Percentiles rank a stretch among this genome's conserved stretches.
These are phyloP conservation scores for Cynara cardunculus DNA, from an alignment of 129 eudicot genomes.

Conservation along the genomic window DNA sequence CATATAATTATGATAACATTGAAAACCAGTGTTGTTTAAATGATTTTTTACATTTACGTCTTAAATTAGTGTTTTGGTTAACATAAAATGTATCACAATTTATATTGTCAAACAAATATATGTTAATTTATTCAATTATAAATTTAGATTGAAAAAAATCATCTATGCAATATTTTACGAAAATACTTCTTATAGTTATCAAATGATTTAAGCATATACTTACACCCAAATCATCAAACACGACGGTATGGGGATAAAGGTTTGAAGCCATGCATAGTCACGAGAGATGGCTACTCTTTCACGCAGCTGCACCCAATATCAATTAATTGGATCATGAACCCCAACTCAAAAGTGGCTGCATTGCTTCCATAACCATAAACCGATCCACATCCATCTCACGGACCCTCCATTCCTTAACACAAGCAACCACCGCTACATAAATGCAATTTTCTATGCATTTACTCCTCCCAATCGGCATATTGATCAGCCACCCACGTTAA, in stretches of 20 bases:
- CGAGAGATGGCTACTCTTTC: neutral
- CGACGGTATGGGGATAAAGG: neutral
- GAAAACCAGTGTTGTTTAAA: no score
- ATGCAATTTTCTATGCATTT: constrained; percentile 11
- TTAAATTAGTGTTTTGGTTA: no score
- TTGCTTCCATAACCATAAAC: constrained; percentile 10
- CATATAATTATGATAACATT: no score
- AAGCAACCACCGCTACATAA: constrained; percentile 8
- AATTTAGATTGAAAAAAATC: no score
- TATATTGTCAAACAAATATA: no score
- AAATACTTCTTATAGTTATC: no score
- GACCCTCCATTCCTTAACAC: neutral
- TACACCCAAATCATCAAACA: neutral
- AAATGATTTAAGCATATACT: neutral
- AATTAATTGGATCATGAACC: constrained; percentile 5
- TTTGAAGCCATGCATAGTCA: neutral
- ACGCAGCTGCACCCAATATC: neutral
- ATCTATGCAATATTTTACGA: no score
- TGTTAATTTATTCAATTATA: no score
- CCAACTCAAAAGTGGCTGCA: constrained; percentile 10
- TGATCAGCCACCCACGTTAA: neutral
- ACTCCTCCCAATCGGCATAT: constrained; percentile 8
- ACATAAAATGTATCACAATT: no score
- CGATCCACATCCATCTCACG: constrained; percentile 3
- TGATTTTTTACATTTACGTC: no score